Evolutionary conservation across 169 alveolate genomes (phyloP).

Genomic region (Plasmodium reichenowi): DNA sequence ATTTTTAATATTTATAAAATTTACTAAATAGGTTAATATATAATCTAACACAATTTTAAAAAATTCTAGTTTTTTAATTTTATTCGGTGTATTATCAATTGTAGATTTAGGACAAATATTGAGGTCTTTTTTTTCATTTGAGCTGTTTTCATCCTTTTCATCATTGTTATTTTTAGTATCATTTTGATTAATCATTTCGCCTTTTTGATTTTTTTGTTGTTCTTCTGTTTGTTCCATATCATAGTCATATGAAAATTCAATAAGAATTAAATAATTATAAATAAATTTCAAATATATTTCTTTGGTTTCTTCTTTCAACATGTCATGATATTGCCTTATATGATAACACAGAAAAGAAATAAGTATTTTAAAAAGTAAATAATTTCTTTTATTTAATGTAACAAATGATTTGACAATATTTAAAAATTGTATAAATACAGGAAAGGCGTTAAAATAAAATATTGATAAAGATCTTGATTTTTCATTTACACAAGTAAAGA

Average conservation of each 20-base stretch:
- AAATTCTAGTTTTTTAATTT: slow-evolving; percentile 4
- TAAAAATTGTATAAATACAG: slow-evolving; percentile 37
- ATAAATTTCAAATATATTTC: slow-evolving; percentile 53
- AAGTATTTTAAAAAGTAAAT: slow-evolving; percentile 26
- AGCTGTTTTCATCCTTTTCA: neutral
- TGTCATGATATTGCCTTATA: slow-evolving; percentile 25
- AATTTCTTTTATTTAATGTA: slow-evolving; percentile 14
- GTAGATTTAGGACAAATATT: neutral
- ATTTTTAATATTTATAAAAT: slow-evolving; percentile 22
- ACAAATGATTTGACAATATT: slow-evolving; percentile 22
- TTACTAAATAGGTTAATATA: slow-evolving; percentile 24
- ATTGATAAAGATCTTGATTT: slow-evolving; percentile 58
- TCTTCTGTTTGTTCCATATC: neutral
- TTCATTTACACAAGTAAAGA: slow-evolving; percentile 72
- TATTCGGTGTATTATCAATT: neutral
- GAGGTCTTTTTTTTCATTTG: neutral
- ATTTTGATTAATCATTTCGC: neutral
- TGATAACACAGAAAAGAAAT: slow-evolving; percentile 35
- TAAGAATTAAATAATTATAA: slow-evolving; percentile 21
- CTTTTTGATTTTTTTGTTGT: neutral
- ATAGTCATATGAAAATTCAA: slow-evolving; percentile 10
- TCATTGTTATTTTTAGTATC: neutral
- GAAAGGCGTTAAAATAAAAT: slow-evolving; percentile 47
- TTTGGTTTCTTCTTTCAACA: slow-evolving; percentile 52
- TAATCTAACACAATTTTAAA: slow-evolving; percentile 15